Evolutionary conservation across 1,284 basidiomycete species (phyloP).

Genomic region (Caloboletus firmus): DNA sequence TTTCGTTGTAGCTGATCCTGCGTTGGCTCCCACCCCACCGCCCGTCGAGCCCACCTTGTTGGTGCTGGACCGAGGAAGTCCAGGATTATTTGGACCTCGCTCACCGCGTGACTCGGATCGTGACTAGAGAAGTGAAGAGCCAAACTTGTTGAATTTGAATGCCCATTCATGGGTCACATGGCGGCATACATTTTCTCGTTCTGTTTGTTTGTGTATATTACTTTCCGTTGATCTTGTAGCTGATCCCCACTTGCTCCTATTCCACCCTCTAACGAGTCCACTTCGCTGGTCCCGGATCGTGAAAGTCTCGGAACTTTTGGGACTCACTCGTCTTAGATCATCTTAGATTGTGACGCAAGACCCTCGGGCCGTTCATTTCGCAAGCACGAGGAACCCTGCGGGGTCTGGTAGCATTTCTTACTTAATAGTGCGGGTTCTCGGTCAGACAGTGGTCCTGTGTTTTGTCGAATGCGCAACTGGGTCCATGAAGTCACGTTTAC

Average conservation of each 20-base stretch:
- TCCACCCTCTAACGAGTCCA: neutral
- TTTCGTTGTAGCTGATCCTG: constrained; percentile 46
- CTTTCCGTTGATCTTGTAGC: neutral
- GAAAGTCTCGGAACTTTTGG: neutral
- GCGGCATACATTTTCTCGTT: neutral
- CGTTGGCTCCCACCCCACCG: constrained; percentile 49
- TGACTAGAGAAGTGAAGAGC: neutral
- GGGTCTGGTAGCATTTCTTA: neutral
- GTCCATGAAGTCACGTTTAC: neutral
- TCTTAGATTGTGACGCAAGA: too few relatives aligned
- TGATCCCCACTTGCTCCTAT: neutral
- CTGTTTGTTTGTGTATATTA: neutral
- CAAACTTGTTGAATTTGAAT: neutral
- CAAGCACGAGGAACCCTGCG: neutral
- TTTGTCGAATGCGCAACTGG: neutral
- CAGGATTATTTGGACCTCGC: constrained; percentile 65
- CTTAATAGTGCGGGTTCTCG: neutral
- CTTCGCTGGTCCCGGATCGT: neutral
- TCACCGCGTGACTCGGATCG: constrained; percentile 46
- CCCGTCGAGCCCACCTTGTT: constrained; percentile 52
- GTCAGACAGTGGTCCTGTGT: neutral
- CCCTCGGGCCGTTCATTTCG: neutral
- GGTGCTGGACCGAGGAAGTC: constrained; percentile 53
- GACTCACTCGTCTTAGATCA: too few relatives aligned
- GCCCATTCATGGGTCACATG: neutral